phyloP scores from a whole-genome alignment of 352 stramenopile species.

The Phytophthora pisi region DNA sequence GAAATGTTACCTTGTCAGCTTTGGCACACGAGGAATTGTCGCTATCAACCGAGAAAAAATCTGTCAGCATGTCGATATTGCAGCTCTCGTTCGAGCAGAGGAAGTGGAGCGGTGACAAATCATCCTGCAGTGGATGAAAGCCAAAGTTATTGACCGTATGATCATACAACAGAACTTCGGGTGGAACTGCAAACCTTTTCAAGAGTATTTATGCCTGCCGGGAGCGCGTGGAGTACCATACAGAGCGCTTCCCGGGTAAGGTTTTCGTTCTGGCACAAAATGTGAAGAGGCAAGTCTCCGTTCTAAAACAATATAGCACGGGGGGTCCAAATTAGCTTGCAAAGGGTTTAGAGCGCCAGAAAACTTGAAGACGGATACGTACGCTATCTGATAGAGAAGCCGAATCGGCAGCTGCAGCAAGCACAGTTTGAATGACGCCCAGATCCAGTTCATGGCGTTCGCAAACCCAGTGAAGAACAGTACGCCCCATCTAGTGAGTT shows the following conservation, averaged over 20 bases:
- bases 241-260: constrained; percentile 39
- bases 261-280: constrained; percentile 52
- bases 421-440: constrained; percentile 26
- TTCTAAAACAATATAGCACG: constrained; percentile 35
- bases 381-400: constrained; percentile 23
- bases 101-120: constrained; percentile 52
- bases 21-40: constrained; percentile 28
- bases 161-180: neutral
- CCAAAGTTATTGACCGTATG: neutral
- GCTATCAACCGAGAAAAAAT: constrained; percentile 49
- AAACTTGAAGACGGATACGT: neutral
- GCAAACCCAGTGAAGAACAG: constrained; percentile 64
- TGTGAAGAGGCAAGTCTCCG: constrained; percentile 59
- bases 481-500: constrained; percentile 46
- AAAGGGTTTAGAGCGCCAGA: neutral
- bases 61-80: constrained; percentile 42
- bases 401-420: constrained; percentile 25
- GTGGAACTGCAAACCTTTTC: constrained; percentile 34
- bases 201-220: constrained; percentile 34
- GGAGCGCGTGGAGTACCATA: constrained; percentile 34
- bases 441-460: constrained; percentile 35
- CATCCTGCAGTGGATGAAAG: constrained; percentile 31
- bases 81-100: constrained; percentile 58
- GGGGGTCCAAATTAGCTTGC: neutral
- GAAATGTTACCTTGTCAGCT: constrained; percentile 17